Evolutionary conservation across 495 filamentous ascomycete species (phyloP), one percentile per base, ranked within the genome.

Genomic region (Filosporella fistucella): DNA sequence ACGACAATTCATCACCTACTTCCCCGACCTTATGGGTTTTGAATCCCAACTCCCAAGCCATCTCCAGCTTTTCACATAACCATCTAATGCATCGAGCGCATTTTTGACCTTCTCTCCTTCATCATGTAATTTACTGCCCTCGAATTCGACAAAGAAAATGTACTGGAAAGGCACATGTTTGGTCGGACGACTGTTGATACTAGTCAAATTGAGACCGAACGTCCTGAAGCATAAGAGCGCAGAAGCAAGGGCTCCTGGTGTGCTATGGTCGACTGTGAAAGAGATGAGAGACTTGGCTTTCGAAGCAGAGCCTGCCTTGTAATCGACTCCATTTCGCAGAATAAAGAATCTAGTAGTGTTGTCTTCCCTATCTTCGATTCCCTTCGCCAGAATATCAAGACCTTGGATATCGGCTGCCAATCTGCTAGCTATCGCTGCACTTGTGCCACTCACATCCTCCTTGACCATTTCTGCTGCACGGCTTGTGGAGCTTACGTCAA

Each of bases 341-440:
- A 96, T 72, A 59, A 98, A 79, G 64, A 98, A 98, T 24, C 93
- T 66, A 23, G 93, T 98, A 21, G 78, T 84, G 60, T 98, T 98
- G 58, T 91, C 86, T 37, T 72, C 70, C 12, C 75, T 65, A 61
- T 97, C 93, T 68, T 98, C 88, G 48, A 98, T 87, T 41, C 80
- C 77, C 36, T 76, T 63, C 17, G 81, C 86, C 10, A 96, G 63
- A 12, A 91, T 60, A 21, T 80, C 77, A 18, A 95, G 65, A 10
- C 81, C 82, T 44, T 81, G 64, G 26, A 80, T 60, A 28, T 79
- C 66, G 2, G 86, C 89, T 0, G 93, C 89, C 22, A 85, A 70
- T 48, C 68, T 71, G 58, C 83, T 86, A 12, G 86, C 81, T 36
- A 98, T 83, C 0, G 93, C 93, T 6, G 85, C 91, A 49, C 70